phyloP scores from a whole-genome alignment of 2,329 filamentous ascomycete species.

The Trichoderma arundinaceum region DNA sequence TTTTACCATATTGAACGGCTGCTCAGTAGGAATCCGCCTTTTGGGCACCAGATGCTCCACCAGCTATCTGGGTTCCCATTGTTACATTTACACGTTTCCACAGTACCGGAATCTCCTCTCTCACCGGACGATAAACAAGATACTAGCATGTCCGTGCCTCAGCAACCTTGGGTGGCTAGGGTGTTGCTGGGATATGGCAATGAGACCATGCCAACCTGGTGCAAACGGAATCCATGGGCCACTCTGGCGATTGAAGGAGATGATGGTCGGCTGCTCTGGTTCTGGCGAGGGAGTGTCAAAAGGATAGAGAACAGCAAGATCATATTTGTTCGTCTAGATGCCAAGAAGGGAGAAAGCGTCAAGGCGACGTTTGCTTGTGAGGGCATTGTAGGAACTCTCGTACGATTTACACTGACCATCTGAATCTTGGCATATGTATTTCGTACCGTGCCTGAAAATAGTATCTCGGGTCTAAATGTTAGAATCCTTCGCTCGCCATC shows the following conservation, averaged over 20 bases:
- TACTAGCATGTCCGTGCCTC: too few relatives aligned
- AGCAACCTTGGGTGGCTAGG: constrained; percentile 55
- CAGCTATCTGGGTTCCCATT: constrained; percentile 72
- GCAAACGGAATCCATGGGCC: constrained; percentile 67
- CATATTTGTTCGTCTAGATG: constrained; percentile 59
- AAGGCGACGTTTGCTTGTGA: constrained; percentile 82
- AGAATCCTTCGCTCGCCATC: background rate
- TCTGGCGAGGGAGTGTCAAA: constrained; percentile 65
- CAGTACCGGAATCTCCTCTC: constrained; percentile 36
- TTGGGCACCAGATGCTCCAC: constrained; percentile 72
- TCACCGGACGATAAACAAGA: background rate
- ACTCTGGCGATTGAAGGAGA: constrained; percentile 74
- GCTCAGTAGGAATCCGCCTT: constrained; percentile 80
- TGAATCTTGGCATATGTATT: background rate
- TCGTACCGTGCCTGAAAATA: background rate
- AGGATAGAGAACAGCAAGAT: constrained; percentile 62
- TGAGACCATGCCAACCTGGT: constrained; percentile 64
- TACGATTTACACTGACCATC: constrained; percentile 39
- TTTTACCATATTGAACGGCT: constrained; percentile 76
- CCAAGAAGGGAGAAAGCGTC: constrained; percentile 60
- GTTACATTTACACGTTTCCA: constrained; percentile 50
- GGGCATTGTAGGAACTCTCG: constrained; percentile 71
- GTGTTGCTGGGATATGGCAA: constrained; percentile 76
- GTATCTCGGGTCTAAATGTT: background rate
- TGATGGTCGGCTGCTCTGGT: constrained; percentile 65